Base-by-base conservation (phyloP, 129 eudicot species). In the Ambrosia artemisiifolia region DNA sequence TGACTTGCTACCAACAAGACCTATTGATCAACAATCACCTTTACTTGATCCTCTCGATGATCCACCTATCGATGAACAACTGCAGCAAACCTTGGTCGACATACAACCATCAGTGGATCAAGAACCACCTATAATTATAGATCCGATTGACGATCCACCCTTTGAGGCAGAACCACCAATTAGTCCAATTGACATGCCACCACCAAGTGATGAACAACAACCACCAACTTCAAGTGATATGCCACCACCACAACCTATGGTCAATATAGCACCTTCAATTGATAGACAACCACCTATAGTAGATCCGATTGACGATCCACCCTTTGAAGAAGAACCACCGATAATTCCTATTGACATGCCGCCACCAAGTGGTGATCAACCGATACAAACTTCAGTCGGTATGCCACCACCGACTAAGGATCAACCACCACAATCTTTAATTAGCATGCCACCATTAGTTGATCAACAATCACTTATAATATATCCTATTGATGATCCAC, bases 401-500 rank as follows among this genome's bases (percentile, higher is more conserved):
- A 16, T 54, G 6, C 54, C 63, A 56, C 75, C 67, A 56, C 56
- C 19, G 0, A 10, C 1, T 17, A 17, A 65, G 1, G 11, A 51
- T 33, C 74, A 70, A 35, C 63, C 44, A 17, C 36, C 64, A 7
- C 35, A 70, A 70, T 53, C 51, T 70, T 14, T 48, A 1, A 35
- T 18, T 6, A 11, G 2, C 7, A 35, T 51, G 11, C 43, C 78
- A 63, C 65, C 72, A 10, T 49, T 18, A 2, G 4, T 53, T 12
- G 73, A 54, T 3, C 34, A 75, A 6, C 53, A 65, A 42, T 71
- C 71, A 46, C 71, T 63, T 60, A 11, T 51, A 4, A 30, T 36
- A 60, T 34, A 48, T 59, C 76, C 76, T 5, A n/a, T 72, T 38
- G 35, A 28, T 1, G 76, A 72, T 61, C 69, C 76, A 44, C 76